A percentile compares a stretch with the other conserved stretches of the same genome.
Evolutionary conservation across 139 green algal species (phyloP).

Genomic region (Coelastrella sp.): DNA sequence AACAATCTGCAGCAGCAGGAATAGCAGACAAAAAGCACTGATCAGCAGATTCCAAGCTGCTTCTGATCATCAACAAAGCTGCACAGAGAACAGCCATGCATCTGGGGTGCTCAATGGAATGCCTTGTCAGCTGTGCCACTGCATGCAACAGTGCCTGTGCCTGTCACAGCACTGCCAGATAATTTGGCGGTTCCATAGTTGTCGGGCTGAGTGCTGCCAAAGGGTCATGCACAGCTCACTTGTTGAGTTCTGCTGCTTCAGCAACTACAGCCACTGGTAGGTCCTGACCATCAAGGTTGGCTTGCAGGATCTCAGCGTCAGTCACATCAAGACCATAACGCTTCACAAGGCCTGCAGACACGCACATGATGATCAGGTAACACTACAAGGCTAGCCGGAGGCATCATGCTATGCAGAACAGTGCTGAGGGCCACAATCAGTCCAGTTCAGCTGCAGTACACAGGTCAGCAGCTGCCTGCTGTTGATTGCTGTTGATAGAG

Average conservation of each 20-base stretch:
- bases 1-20: constrained; percentile 67
- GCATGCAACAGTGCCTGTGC: too few relatives aligned
- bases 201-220: too few relatives aligned
- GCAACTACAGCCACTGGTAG: constrained; percentile 72
- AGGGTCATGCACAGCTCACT: constrained; percentile 29
- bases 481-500: too few relatives aligned
- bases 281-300: constrained; percentile 73
- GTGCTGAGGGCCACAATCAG: too few relatives aligned
- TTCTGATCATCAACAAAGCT: neutral
- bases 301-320: constrained; percentile 74
- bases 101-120: too few relatives aligned
- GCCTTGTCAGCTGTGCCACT: too few relatives aligned
- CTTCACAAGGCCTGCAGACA: constrained; percentile 76
- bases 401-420: too few relatives aligned
- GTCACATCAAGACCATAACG: constrained; percentile 68
- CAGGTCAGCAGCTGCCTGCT: neutral
- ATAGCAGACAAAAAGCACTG: neutral
- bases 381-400: too few relatives aligned
- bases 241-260: constrained; percentile 71
- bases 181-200: too few relatives aligned
- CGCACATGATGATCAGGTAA: neutral
- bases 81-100: too few relatives aligned
- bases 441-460: neutral
- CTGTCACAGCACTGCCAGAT: too few relatives aligned
- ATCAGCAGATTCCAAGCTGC: neutral